Evolutionary conservation across 805 yeast genomes (phyloP).

Genomic region (Saccharomycopsis sp.): DNA sequence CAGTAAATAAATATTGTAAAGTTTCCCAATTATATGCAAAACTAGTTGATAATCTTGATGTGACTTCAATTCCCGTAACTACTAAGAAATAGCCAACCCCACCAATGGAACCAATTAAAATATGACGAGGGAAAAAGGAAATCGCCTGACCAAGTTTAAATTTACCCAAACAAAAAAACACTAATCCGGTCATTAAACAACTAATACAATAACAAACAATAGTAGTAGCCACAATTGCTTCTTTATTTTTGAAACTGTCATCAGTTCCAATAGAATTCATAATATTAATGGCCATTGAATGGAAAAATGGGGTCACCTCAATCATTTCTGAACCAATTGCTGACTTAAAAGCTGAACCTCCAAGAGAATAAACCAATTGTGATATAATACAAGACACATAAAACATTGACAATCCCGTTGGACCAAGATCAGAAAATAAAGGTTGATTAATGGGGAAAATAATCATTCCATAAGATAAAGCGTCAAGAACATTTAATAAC

Average conservation of each 20-base stretch:
- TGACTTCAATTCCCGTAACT: constrained; percentile 85
- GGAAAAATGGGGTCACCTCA: constrained; percentile 97
- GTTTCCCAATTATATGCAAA: constrained; percentile 54
- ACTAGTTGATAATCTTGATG: constrained; percentile 71
- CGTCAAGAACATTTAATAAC: constrained; percentile 80
- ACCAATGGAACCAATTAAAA: constrained; percentile 93
- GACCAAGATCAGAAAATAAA: constrained; percentile 66
- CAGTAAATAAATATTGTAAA: constrained; percentile 34
- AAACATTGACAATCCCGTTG: constrained; percentile 89
- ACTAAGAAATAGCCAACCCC: constrained; percentile 94
- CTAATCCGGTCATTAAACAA: constrained; percentile 76
- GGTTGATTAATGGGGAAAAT: constrained; percentile 86
- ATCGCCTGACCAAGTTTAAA: constrained; percentile 76
- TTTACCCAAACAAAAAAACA: constrained; percentile 69
- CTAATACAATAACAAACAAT: constrained; percentile 77
- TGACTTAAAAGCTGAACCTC: constrained; percentile 80
- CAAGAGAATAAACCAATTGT: constrained; percentile 78
- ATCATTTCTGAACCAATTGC: constrained; percentile 99
- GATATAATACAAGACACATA: constrained; percentile 86
- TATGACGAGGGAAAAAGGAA: constrained; percentile 94
- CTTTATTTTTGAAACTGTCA: constrained; percentile 25
- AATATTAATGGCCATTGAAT: constrained; percentile 79
- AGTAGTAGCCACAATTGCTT: constrained; percentile 70
- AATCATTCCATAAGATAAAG: constrained; percentile 94
- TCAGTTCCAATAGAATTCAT: constrained; percentile 43